Percentiles rank a stretch among this genome's conserved stretches.
phyloP scores from a whole-genome alignment of 257 asterid species.

The Scutellaria minor region DNA sequence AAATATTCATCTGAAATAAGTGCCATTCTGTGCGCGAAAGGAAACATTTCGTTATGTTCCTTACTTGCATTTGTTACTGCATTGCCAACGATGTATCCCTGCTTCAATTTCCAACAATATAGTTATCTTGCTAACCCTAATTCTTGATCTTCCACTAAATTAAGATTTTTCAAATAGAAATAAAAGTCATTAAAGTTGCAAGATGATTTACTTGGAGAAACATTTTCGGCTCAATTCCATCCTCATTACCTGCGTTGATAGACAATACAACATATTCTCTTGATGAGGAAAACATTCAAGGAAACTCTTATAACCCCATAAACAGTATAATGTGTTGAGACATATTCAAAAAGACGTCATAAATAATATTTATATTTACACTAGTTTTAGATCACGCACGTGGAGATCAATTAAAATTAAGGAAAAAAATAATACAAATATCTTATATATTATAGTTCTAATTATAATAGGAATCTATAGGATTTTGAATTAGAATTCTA shows the following conservation, averaged over 20 bases:
- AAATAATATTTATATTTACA: neutral
- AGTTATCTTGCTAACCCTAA: too few species aligned
- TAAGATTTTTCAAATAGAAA: too few species aligned
- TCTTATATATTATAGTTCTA: too few species aligned
- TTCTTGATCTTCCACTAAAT: too few species aligned
- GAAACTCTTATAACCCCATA: neutral
- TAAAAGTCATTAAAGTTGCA: neutral
- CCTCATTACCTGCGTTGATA: conserved; percentile 48
- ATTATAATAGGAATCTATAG: too few species aligned
- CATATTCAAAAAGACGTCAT: neutral
- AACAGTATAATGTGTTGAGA: too few species aligned
- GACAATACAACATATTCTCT: neutral
- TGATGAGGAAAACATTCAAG: neutral
- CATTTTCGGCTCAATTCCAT: conserved; percentile 46
- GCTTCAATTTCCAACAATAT: conserved; percentile 3
- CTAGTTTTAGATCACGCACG: too few species aligned
- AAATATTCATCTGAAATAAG: too few species aligned
- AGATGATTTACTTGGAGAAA: conserved; percentile 41
- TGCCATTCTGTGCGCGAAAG: too few species aligned
- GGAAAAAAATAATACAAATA: too few species aligned
- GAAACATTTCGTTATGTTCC: conserved; percentile 33
- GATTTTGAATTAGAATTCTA: too few species aligned
- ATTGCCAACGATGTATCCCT: conserved; percentile 64
- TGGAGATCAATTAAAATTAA: too few species aligned
- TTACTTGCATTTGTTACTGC: neutral